Conservation (phyloP, 768 basidiomycete species). For the Gloeopeniophorella convolvens region DNA sequence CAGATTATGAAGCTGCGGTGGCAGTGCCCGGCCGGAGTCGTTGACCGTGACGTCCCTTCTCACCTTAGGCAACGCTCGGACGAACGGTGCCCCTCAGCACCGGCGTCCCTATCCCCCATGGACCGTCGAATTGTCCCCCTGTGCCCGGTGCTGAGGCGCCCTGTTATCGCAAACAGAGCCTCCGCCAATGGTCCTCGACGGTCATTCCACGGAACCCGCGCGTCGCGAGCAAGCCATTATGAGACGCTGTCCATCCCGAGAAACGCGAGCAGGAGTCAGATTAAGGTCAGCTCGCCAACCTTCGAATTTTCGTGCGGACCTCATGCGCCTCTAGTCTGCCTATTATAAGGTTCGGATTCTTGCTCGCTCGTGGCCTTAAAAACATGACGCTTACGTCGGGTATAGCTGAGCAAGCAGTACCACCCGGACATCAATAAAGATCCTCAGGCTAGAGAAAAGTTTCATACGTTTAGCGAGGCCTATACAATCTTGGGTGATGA, state of each 20-base stretch:
- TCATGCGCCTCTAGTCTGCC: slow-evolving; percentile 25
- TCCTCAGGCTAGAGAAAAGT: slow-evolving; percentile 32
- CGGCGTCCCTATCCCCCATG: too few relatives aligned
- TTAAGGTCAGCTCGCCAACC: slow-evolving; percentile 27
- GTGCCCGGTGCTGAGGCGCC: not conserved
- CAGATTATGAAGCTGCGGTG: too few relatives aligned
- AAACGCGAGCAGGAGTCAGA: slow-evolving; percentile 30
- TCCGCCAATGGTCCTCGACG: not conserved
- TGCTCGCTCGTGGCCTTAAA: not conserved
- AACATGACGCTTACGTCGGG: not conserved
- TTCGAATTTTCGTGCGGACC: not conserved
- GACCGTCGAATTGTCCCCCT: not conserved
- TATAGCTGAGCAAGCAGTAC: slow-evolving; percentile 41
- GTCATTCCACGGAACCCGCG: not conserved
- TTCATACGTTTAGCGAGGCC: slow-evolving; percentile 42
- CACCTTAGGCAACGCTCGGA: too few relatives aligned
- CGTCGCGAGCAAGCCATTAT: slow-evolving; percentile 26
- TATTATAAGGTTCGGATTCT: slow-evolving; percentile 31
- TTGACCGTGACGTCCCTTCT: too few relatives aligned
- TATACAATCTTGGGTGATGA: slow-evolving; percentile 41
- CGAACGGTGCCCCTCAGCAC: too few relatives aligned
- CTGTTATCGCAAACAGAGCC: not conserved
- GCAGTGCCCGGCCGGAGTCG: too few relatives aligned
- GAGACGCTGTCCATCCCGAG: slow-evolving; percentile 31
- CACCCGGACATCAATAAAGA: slow-evolving; percentile 42